Conservation (phyloP, 176 grass and related monocot genomes). For the Carex parvula region DNA sequence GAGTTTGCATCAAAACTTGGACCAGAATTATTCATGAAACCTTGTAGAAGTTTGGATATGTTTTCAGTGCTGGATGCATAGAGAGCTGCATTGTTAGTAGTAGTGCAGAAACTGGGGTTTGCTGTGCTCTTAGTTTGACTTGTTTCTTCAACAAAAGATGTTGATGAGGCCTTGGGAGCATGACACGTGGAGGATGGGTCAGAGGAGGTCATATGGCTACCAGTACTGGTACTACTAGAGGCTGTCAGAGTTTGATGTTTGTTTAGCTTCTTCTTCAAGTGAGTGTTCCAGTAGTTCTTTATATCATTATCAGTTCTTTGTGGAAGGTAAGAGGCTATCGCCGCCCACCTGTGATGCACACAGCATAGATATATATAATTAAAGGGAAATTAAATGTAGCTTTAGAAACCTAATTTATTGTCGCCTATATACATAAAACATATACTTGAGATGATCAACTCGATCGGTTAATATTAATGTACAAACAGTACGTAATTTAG, state of each 20-base stretch:
- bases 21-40: conserved; percentile 47
- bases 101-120: not conserved
- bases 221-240: conserved; percentile 30
- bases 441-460: not conserved
- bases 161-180: conserved; percentile 1
- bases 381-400: not conserved
- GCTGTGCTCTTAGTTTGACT: conserved; percentile 19
- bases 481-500: not conserved
- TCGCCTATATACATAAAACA: not conserved
- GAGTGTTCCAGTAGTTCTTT: conserved; percentile 97
- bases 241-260: conserved; percentile 43
- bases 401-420: not conserved
- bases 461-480: too few species aligned
- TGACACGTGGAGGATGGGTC: not conserved
- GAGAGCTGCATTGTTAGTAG: conserved; percentile 7
- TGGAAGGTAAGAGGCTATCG: conserved; percentile 79
- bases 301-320: conserved; percentile 90
- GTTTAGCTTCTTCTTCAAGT: conserved; percentile 86
- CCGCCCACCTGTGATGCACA: conserved; percentile 52
- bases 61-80: conserved; percentile 70
- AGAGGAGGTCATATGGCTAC: conserved; percentile 19
- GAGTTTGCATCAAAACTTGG: conserved; percentile 5
- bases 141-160: conserved; percentile 8
- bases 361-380: not conserved
- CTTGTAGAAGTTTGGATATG: conserved; percentile 63